Evolutionary conservation across 1,284 basidiomycete genomes (phyloP), one percentile per base, ranked within the genome.

Genomic region (Caloboletus inedulis): DNA sequence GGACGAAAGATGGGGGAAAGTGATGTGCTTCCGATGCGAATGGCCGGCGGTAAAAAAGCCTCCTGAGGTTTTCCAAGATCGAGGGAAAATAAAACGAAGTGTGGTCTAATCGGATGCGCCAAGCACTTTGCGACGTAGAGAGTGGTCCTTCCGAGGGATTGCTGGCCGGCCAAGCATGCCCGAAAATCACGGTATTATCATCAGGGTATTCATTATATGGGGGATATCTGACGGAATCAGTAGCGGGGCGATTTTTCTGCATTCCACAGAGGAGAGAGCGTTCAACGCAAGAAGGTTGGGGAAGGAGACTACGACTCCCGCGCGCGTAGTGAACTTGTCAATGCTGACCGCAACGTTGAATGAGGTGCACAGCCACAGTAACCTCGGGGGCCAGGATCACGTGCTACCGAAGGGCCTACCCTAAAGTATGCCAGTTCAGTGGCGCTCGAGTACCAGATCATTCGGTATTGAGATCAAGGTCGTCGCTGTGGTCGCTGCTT

Each of bases 111-210:
- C 34, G 51, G 21, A 41, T 36, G 35, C 35, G 46, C 53, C 44
- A 49, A 37, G 49, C 7, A 14, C 35, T 44, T 47, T 54, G 60
- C 16, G 51, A 51, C 49, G 44, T 46, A n/a, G 51, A 42, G 12
- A 48, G 18, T 30, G 56, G 47, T 31, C 52, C 52, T 51, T 57
- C 55, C 21, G 39, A 56, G 47, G 52, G 43, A 44, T 48, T 59
- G 53, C 49, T 63, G 62, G 63, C 61, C 59, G 30, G 68, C 68
- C 66, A 67, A 41, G 51, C 47, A 53, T 51, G 44, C 31, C 54
- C 64, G 10, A 51, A 48, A 49, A 54, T 48, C 27, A 47, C 14
- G 21, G 51, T 41, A 36, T 60, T 44, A 52, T 59, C 45, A 31
- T 59, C 52, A 27, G 25, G 59, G 54, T 55, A 64, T 52, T 45